phyloP scores from a whole-genome alignment of 306 rosid species.

The Lablab purpureus region DNA sequence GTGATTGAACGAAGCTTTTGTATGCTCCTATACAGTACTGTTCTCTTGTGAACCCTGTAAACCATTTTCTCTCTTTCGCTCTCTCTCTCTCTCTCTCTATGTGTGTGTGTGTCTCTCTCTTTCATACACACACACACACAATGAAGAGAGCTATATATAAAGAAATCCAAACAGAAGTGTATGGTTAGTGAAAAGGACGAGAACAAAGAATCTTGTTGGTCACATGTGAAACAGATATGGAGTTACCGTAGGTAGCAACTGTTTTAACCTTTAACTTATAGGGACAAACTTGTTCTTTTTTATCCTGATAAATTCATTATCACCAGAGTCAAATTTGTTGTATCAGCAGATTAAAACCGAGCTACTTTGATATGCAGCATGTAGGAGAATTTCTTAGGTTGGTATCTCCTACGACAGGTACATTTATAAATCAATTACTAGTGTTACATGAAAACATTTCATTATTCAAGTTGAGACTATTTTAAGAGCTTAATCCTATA shows the following conservation, averaged over 20 bases:
- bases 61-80: constrained; percentile 49
- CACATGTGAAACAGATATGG: constrained; percentile 52
- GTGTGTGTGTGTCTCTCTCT: no score
- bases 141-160: constrained; percentile 26
- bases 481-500: background rate
- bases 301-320: background rate
- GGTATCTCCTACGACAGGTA: background rate
- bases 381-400: constrained; percentile 15
- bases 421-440: background rate
- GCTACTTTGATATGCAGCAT: constrained; percentile 10
- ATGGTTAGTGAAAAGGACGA: constrained; percentile 40
- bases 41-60: constrained; percentile 56
- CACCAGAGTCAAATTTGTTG: background rate
- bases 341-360: background rate
- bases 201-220: constrained; percentile 46
- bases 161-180: constrained; percentile 11
- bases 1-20: constrained; percentile 61
- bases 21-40: constrained; percentile 45
- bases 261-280: constrained; percentile 40
- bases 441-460: background rate
- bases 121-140: background rate
- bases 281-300: constrained; percentile 1
- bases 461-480: background rate
- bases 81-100: background rate
- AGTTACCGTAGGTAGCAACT: constrained; percentile 45